Base-by-base conservation (phyloP, 1,284 basidiomycete species). In the Porphyrellus sp. region DNA sequence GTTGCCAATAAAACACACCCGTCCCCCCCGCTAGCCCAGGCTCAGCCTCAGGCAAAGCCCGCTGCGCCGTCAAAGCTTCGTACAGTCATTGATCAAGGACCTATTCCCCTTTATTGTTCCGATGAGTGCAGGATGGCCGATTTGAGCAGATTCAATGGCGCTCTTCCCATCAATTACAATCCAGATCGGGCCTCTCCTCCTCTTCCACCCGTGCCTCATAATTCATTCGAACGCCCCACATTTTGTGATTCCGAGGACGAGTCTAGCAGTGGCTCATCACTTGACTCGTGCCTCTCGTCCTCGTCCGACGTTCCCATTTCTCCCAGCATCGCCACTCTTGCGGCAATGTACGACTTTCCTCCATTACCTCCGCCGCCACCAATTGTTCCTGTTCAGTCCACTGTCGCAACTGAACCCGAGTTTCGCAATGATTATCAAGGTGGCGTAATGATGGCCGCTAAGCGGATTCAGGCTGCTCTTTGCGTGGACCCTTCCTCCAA, bases 91-190 rank as follows among this genome's bases (percentile, higher is more conserved):
- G 86, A 89, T 72, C 85, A 85, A 65, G 75, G 77, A 2, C 87
- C 84, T 12, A 80, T 80, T 3, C 86, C 87, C 21, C 77, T 90
- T 56, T 91, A 90, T 71, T 91, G 87, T 71, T 89, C 86, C 3
- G 85, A 88, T 57, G 78, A 83, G 63, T 91, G 87, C 68, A 76
- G 79, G 55, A 68, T 83, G 37, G 71, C 71, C 39, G 86, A 89
- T 67, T 64, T 81, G 59, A 72, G 74, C 62, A 71, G 70, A 59
- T 63, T 61, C 39, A 67, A 73, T 35, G 71, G 72, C 46, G 71
- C 67, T 54, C 64, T 77, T 40, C 72, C 74, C 42, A 70, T 77
- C 66, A 69, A 79, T 59, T 81, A 73, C 68, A 65, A 77, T 56
- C 75, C 77, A 24, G 69, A 75, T 42, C 73, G 70, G 2, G 63